These are phyloP conservation scores for Trichophyton schoenleinii DNA, from an alignment of 2,329 filamentous ascomycete genomes.

Conservation along the genomic window DNA sequence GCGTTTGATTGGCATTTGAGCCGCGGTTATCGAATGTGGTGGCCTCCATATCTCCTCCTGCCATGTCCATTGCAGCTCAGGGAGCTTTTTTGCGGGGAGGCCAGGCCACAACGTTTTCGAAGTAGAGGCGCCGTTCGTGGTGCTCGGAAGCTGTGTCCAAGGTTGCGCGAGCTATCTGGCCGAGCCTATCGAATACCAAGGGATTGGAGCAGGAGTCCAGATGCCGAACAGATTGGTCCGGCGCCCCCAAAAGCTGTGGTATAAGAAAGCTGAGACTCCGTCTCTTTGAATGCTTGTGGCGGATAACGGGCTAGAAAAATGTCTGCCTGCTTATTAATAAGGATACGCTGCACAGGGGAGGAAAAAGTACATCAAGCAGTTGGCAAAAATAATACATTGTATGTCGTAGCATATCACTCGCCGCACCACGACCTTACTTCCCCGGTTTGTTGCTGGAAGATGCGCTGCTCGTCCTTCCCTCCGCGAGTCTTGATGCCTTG, in stretches of 20 bases:
- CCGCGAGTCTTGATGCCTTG: not conserved
- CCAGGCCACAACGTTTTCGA: not conserved
- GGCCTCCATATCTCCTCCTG: slow-evolving; percentile 24
- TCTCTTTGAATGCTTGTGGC: not conserved
- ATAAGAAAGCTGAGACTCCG: not conserved
- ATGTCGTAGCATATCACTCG: not conserved
- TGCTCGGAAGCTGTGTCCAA: not conserved
- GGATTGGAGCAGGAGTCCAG: not conserved
- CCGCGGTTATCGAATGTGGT: slow-evolving; percentile 37
- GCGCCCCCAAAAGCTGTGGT: not conserved
- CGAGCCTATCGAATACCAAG: not conserved
- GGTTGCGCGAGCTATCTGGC: not conserved
- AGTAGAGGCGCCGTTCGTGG: not conserved
- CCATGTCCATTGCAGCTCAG: slow-evolving; percentile 8
- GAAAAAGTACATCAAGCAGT: not conserved
- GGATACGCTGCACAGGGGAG: not conserved
- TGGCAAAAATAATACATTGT: not conserved
- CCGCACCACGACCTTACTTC: not conserved
- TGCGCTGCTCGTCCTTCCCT: not conserved
- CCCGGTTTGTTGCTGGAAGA: not conserved
- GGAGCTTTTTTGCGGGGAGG: not conserved
- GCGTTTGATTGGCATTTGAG: slow-evolving; percentile 50
- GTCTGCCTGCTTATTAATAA: slow-evolving; percentile 3
- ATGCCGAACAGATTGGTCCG: not conserved
- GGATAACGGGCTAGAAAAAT: slow-evolving; percentile 1